phyloP scores from a whole-genome alignment of 139 green algal species.

The Mesostigma viride region DNA sequence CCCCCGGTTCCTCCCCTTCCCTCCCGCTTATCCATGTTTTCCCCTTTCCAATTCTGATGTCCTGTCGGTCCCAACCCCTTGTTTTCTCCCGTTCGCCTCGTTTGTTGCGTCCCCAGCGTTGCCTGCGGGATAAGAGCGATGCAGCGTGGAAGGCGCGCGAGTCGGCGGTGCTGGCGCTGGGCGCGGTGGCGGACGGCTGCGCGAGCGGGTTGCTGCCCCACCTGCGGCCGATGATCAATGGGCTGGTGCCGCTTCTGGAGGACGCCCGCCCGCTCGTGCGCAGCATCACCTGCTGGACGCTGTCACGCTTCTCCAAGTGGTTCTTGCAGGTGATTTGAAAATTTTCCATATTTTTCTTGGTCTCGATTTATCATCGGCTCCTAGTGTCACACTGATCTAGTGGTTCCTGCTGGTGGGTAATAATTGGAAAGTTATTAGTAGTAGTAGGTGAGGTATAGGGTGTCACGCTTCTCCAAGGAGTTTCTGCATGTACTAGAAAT shows the following conservation, averaged over 20 bases:
- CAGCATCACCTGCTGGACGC: conserved; percentile 82
- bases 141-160: conserved; percentile 56
- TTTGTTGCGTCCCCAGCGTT: conserved; percentile 11
- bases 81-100: no score
- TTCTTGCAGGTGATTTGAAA: conserved; percentile 40
- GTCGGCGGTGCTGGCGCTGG: conserved; percentile 77
- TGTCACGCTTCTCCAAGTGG: conserved; percentile 71
- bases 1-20: conserved; percentile 7
- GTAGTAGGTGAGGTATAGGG: no score
- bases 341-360: background rate
- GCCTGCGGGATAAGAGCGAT: conserved; percentile 11
- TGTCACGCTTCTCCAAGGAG: no score
- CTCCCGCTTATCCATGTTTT: background rate
- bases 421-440: no score
- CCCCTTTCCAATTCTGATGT: no score
- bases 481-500: no score
- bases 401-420: no score
- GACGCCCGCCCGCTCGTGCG: conserved; percentile 63
- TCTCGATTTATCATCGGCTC: no score
- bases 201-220: conserved; percentile 23
- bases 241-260: conserved; percentile 58
- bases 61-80: no score
- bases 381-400: no score
- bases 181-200: conserved; percentile 81
- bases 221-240: conserved; percentile 16